These are phyloP conservation scores for Arachis monticola DNA, from an alignment of 331 rosid genomes.

Conservation along the genomic window DNA sequence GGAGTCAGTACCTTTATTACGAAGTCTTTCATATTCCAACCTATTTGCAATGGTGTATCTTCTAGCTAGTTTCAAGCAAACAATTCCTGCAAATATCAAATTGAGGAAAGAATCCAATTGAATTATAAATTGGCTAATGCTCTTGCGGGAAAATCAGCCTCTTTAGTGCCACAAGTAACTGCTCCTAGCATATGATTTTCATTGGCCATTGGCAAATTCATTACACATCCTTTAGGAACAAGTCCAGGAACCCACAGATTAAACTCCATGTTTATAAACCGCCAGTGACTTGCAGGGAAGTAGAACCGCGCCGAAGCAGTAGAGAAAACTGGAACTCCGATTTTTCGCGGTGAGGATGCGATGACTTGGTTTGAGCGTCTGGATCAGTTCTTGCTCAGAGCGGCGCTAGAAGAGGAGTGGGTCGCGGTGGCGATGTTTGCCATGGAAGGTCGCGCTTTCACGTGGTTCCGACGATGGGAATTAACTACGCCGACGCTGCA, in stretches of 20 bases:
- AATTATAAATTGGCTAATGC: slow-evolving; percentile 88
- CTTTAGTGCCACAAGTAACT: slow-evolving; percentile 60
- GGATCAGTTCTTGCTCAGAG: too few species aligned
- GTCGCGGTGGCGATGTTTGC: too few species aligned
- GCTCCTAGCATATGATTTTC: slow-evolving; percentile 60
- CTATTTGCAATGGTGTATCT: too few species aligned
- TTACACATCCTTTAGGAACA: slow-evolving; percentile 70
- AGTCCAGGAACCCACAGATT: slow-evolving; percentile 72
- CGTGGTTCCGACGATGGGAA: too few species aligned
- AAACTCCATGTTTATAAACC: slow-evolving; percentile 91
- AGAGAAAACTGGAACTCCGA: too few species aligned
- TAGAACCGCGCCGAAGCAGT: too few species aligned
- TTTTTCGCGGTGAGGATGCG: too few species aligned
- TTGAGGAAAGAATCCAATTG: slow-evolving; percentile 80
- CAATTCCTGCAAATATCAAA: slow-evolving; percentile 49
- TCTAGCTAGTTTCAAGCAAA: too few species aligned
- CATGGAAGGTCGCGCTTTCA: too few species aligned
- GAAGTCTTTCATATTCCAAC: slow-evolving; percentile 40
- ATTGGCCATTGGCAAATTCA: slow-evolving; percentile 39
- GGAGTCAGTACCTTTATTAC: slow-evolving; percentile 53
- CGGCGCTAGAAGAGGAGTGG: too few species aligned
- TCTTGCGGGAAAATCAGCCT: slow-evolving; percentile 73
- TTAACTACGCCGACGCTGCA: too few species aligned
- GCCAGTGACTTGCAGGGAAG: slow-evolving; percentile 37
- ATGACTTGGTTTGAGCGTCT: too few species aligned